Percentiles rank a stretch among this genome's conserved stretches.
phyloP scores from a whole-genome alignment of 148 eudicot genomes.

The Dysphania ambrosioides region DNA sequence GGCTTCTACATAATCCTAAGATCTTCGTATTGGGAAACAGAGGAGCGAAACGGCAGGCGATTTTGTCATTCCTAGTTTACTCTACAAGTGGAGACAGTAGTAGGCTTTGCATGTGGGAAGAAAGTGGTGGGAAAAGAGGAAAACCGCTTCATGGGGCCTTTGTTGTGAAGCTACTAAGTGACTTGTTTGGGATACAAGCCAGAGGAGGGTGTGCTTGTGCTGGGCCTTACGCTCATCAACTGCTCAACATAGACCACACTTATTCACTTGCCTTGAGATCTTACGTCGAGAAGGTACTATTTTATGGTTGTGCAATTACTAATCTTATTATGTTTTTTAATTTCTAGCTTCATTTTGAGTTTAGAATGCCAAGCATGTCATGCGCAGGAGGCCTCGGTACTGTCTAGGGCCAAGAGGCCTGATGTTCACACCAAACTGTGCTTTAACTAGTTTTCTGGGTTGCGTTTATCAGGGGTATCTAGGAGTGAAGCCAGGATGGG shows the following conservation, averaged over 20 bases:
- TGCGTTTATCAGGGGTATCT: conserved; percentile 32
- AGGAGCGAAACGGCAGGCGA: conserved; percentile 36
- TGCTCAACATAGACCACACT: conserved; percentile 40
- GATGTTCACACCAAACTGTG: too few relatives aligned
- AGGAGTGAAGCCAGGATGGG: conserved; percentile 65
- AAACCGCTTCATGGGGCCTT: conserved; percentile 56
- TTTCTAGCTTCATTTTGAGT: not conserved
- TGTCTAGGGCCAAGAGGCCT: too few relatives aligned
- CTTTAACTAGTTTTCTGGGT: too few relatives aligned
- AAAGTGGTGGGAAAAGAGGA: conserved; percentile 11
- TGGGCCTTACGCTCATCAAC: conserved; percentile 55
- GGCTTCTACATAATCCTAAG: conserved; percentile 33
- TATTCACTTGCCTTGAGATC: conserved; percentile 45
- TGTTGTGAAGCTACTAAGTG: conserved; percentile 52
- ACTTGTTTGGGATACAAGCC: conserved; percentile 65
- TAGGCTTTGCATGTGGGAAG: conserved; percentile 9
- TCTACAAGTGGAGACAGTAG: too few relatives aligned
- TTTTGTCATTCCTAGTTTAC: conserved; percentile 46
- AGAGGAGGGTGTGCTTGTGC: conserved; percentile 74
- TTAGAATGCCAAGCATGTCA: too few relatives aligned
- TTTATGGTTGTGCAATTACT: not conserved
- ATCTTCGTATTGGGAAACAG: conserved; percentile 42
- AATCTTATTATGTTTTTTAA: too few relatives aligned
- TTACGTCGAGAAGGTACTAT: conserved; percentile 34
- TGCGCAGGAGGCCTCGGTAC: too few relatives aligned